Conservation (phyloP, 2,329 filamentous ascomycete genomes). For the Cadophora sp. region DNA sequence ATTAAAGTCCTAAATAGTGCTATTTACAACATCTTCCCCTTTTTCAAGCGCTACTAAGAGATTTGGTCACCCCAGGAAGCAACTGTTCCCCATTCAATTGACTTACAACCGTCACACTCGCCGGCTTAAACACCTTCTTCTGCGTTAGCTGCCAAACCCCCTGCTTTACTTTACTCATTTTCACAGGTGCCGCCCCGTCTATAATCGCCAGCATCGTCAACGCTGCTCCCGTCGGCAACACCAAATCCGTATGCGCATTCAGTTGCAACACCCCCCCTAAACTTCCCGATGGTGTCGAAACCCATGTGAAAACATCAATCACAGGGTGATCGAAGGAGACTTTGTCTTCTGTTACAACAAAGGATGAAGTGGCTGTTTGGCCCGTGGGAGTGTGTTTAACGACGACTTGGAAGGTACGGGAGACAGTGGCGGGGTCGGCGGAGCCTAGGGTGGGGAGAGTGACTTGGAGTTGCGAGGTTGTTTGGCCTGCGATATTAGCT, state of each 20-base stretch:
- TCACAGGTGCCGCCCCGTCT: not conserved
- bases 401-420: conserved; percentile 1
- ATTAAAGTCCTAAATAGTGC: not conserved
- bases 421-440: not conserved
- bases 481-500: not conserved
- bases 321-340: conserved; percentile 3
- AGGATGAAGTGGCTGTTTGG: not conserved
- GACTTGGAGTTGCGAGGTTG: not conserved
- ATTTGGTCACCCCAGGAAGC: not conserved
- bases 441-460: not conserved
- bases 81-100: conserved; percentile 2
- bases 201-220: conserved; percentile 7
- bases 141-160: not conserved
- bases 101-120: not conserved
- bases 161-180: not conserved
- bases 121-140: not conserved
- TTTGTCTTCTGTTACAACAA: conserved; percentile 11
- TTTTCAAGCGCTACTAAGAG: not conserved
- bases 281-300: not conserved
- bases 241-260: conserved; percentile 4
- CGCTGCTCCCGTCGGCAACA: conserved; percentile 4
- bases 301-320: conserved; percentile 6
- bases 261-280: conserved; percentile 8
- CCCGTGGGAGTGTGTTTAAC: conserved; percentile 6
- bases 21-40: not conserved